Conservation (phyloP, 1,284 basidiomycete genomes). For the Fereydounia khargensis region DNA sequence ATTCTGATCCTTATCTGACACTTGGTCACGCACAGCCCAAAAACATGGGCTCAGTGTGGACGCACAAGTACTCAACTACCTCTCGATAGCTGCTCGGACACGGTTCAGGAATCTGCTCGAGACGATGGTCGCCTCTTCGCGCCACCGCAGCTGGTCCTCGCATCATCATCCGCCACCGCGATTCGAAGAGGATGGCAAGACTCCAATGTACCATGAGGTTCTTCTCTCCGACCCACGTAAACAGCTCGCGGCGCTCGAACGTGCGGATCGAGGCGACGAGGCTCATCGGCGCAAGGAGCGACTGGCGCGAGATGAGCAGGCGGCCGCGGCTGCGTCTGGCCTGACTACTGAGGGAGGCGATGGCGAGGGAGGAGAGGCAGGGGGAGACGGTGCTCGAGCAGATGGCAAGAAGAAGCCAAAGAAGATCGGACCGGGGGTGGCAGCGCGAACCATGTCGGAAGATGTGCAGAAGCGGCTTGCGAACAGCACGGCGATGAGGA, state of each 20-base stretch:
- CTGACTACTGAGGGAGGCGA: constrained; percentile 9
- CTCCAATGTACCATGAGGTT: constrained; percentile 46
- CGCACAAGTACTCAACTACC: constrained; percentile 49
- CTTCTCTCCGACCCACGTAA: constrained; percentile 41
- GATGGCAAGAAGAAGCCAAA: constrained; percentile 35
- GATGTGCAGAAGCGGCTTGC: constrained; percentile 52
- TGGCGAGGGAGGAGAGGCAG: constrained; percentile 17
- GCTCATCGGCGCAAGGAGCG: constrained; percentile 38
- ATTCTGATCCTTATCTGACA: too few relatives aligned
- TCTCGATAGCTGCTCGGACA: constrained; percentile 47
- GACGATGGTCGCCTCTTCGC: constrained; percentile 46
- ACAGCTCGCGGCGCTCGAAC: constrained; percentile 53
- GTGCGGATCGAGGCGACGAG: constrained; percentile 50
- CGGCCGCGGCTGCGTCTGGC: constrained; percentile 22
- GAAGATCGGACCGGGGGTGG: constrained; percentile 35
- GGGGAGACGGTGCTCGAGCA: constrained; percentile 1
- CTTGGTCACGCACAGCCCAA: constrained; percentile 16
- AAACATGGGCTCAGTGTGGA: constrained; percentile 49
- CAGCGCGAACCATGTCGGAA: constrained; percentile 51
- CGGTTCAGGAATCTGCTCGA: constrained; percentile 53
- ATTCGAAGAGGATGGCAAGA: constrained; percentile 16
- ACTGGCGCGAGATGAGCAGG: constrained; percentile 44
- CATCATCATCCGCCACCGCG: constrained; percentile 47
- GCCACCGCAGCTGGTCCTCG: constrained; percentile 52
- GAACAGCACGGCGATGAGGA: constrained; percentile 54